Evolutionary conservation across 306 rosid genomes (phyloP), one percentile per base, ranked within the genome.

Genomic region (Hylodesmum podocarpum): DNA sequence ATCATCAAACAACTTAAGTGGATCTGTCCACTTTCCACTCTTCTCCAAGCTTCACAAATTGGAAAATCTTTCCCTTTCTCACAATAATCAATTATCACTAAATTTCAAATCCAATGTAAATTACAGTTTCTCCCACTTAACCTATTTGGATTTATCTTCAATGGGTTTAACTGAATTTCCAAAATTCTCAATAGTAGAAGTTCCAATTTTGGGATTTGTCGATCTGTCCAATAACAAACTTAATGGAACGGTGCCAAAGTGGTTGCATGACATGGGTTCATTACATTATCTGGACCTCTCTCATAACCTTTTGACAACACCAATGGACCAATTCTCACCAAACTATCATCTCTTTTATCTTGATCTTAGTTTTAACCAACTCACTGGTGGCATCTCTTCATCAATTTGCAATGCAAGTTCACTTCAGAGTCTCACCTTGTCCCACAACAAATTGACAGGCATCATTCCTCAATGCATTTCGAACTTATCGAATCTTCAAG

Each of bases 391-490:
- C 2, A 25, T 78, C 12, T 15, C 82, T 22, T 4, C 37, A 0
- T 5, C 22, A 25, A 4, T 77, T 27, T 77, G 82, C 21, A 53
- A 66, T 54, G n/a, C 10, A 22, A 67, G 19, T 63, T 58, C 51
- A 21, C 10, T 59, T 3, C 0, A 0, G 0, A 4, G 36, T 0
- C 34, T 79, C 47, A 50, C 36, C 11, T 46, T 79, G 34, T 73
- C 73, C 1, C 44, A 46, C 73, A 71, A 79, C 28, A 47, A 71
- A 3, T 37, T 79, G 36, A 71, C 47, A 16, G 72, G 78, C 12
- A 27, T 0, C 5, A 47, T 78, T 55, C 87, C 90, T 0, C 71
- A 28, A 28, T 87, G 88, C 58, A 33, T 84, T 0, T 47, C 50
- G 7, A 71, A 51, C 27, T 5, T 22, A 1, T 2, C 34, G 27